Base-by-base conservation (phyloP, 495 filamentous ascomycete species). In the Hypoxylon crocopeplum region DNA sequence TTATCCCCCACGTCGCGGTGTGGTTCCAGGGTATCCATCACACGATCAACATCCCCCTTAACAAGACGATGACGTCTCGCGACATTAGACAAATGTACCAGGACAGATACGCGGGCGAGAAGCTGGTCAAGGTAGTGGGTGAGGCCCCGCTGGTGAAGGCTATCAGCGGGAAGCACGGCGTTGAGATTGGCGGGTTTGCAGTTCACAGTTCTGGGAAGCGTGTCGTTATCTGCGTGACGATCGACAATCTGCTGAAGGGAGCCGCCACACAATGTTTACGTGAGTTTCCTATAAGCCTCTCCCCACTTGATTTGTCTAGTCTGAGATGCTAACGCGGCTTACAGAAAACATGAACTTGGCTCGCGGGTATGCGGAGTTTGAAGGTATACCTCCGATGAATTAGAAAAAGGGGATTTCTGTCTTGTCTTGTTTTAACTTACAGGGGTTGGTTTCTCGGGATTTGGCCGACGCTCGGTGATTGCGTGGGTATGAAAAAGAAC, bases 1-100 rank as follows among this genome's bases (percentile, higher is more conserved):
- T 98, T 69, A 87, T 95, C 51, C 94, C 94, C 27, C 94, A 98
- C 72, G 94, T 98, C 15, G 93, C 93, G 13, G 84, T 89, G 19
- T 98, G 94, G 94, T 98, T 98, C 84, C 91, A 95, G 73, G 94
- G 94, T 46, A 98, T 98, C 65, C 88, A 86, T 61, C 93, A 96
- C 75, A 89, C 92, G 29, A 93, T 97, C 73, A 89, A 82, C 72
- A 91, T 98, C 32, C 94, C 94, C 12, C 81, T 97, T 12, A 86
- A 86, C 61, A 80, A 91, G 70, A 80, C 84, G 56, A 92, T 97
- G 88, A 89, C 86, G 6, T 90, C 88, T 22, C 88, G 94, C 36
- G 94, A 98, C 72, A 92, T 98, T 68, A 84, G 94, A 56, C 91
- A 96, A 69, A 77, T 98, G 48, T 98, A 95, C 79, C 92, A 97